A percentile compares a stretch with the other conserved stretches of the same genome.
Evolutionary conservation across 768 basidiomycete genomes (phyloP).

Genomic region (Pulveroboletus sp.): DNA sequence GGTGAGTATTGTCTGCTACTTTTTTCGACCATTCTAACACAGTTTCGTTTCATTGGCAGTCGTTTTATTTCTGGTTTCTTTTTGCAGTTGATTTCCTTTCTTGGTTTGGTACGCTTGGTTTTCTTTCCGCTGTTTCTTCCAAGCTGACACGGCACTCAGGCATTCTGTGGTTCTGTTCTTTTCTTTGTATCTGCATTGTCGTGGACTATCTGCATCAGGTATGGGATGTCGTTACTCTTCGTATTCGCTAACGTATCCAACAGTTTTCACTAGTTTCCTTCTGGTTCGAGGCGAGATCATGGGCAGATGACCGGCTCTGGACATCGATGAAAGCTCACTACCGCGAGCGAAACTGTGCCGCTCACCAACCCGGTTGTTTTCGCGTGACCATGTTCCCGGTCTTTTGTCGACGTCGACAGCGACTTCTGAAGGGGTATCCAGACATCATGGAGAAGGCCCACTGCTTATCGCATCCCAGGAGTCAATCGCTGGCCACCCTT

Average conservation of each 20-base stretch:
- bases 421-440: no score
- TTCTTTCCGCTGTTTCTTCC: neutral
- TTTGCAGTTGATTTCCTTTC: neutral
- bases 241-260: neutral
- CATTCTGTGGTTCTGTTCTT: neutral
- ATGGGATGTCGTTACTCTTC: neutral
- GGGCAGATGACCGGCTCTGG: no score
- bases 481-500: no score
- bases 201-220: neutral
- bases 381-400: no score
- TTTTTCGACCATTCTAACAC: neutral
- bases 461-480: no score
- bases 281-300: no score
- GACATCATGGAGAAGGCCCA: no score
- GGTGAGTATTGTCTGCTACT: neutral
- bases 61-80: neutral
- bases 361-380: no score
- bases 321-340: no score
- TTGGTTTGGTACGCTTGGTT: slow-evolving; percentile 4
- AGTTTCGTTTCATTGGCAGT: neutral
- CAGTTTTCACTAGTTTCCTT: neutral
- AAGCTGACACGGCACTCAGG: neutral
- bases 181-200: neutral
- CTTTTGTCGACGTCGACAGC: no score
- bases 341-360: no score